Evolutionary conservation across 1,284 basidiomycete species (phyloP), one percentile per base, ranked within the genome.

Genomic region (Phenoliferia sp.): DNA sequence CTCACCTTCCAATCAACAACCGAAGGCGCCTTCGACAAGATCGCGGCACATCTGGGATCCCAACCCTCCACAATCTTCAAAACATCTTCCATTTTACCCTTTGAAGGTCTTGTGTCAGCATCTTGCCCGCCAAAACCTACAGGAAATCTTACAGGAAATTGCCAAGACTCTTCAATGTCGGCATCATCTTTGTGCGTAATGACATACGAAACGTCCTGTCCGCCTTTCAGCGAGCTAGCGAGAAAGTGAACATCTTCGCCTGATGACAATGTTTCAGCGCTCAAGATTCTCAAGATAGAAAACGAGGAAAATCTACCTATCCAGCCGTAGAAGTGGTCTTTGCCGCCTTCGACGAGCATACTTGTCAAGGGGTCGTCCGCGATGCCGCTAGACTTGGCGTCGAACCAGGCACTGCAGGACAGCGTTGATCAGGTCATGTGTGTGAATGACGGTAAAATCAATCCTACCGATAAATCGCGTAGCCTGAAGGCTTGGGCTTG

Each of bases 161-260:
- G 75, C 73, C 71, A 77, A 0, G 69, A 68, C 33, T 76, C 75
- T 28, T 71, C 66, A 32, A 79, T 73, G 36, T 76, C 69, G 1
- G 76, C 70, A 16, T 69, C 63, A 57, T 79, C 76, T 64, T 67
- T 66, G 62, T 76, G 76, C 26, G 76, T 78, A 34, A 78, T 64
- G n/a, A 78, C 63, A 65, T 75, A 76, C 34, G 74, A 73, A 58
- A 77, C 63, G 26, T 62, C 61, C 54, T 70, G 63, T n/a, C 73
- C 76, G 22, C 64, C 70, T 32, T 63, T 52, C 32, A 71, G 67
- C 22, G 76, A 77, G 29, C 65, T 62, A 15, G 65, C 68, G 19
- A 79, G 69, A 32, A 78, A 64, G 63, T 79, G 79, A 31, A 76
- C 69, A 22, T 52, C 48, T 26, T 52, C 7, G 6, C 48, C 48